Conservation (phyloP, 2,329 filamentous ascomycete genomes). For the Ceratocystiopsis minuta region DNA sequence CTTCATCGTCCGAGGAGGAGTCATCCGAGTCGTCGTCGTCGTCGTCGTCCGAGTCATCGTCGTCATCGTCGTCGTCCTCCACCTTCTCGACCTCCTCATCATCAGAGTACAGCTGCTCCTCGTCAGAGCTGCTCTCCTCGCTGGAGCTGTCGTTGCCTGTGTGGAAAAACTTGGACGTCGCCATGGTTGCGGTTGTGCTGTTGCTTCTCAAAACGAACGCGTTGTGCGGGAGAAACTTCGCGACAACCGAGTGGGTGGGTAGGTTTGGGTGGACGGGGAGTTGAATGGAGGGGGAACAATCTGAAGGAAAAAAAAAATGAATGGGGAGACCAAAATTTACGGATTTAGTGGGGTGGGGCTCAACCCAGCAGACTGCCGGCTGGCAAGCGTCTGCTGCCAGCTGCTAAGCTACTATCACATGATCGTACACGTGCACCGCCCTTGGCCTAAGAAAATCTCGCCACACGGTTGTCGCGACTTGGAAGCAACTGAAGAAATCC, state of each 20-base stretch:
- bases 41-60: conserved; percentile 35
- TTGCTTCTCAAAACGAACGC: too few species aligned
- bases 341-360: conserved; percentile 7
- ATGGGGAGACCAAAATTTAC: conserved; percentile 8
- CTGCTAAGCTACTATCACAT: too few species aligned
- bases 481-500: background rate
- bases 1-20: conserved; percentile 33
- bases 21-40: conserved; percentile 19
- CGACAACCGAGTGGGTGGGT: too few species aligned
- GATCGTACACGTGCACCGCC: too few species aligned
- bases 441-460: background rate
- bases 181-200: conserved; percentile 34
- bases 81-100: conserved; percentile 43
- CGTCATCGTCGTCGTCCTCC: conserved; percentile 46
- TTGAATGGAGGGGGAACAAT: background rate
- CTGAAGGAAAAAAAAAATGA: background rate
- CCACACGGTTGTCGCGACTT: background rate
- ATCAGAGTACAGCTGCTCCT: conserved; percentile 85
- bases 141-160: conserved; percentile 82
- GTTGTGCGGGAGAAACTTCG: too few species aligned
- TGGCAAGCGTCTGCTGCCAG: background rate
- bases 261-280: background rate
- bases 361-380: background rate
- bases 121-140: conserved; percentile 90
- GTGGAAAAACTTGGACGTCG: conserved; percentile 79